Evolutionary conservation across 2,329 filamentous ascomycete genomes (phyloP), one percentile per base, ranked within the genome.

Genomic region (Penicillium sp.): DNA sequence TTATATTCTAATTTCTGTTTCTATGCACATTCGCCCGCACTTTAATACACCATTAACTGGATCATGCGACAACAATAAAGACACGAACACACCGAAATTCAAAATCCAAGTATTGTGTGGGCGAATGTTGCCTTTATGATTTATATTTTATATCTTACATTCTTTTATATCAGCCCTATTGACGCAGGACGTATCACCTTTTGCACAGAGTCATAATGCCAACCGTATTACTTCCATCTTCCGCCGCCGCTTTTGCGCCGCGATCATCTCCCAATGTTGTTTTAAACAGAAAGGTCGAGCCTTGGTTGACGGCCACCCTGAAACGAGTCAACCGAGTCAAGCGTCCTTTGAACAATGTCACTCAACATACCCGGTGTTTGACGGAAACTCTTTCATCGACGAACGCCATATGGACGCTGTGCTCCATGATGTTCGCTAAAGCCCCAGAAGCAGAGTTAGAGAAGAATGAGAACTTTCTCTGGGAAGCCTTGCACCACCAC

Each of bases 251-350:
- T 69, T 99, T 97, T 80, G 93, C 93, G 67, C 93, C 93, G 66
- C 85, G 94, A 69, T 91, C 91, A 45, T 91, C 90, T 26, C 93
- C 96, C 74, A 97, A 95, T 73, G 90, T 99, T 65, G 94, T 99
- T 57, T 81, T 99, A 68, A 89, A 87, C 70, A 88, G 88, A 72
- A 96, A 94, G 79, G 86, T 95, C 69, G 92, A 97, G 78, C 89
- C 91, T 56, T 99, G 94, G 94, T 83, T 97, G 76, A 99, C 94
- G 34, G 90, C 92, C 71, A 96, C 92, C 10, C 82, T 99, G 68
- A 97, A 97, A 83, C 87, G 94, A 74, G 91, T 97, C 79, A 97
- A 96, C 82, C 85, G 89, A 65, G 86, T 97, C 68, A 99, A 97
- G 84, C 89, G 94, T 67, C 93, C 94, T 58, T 84, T 97, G 76